phyloP scores from a whole-genome alignment of 805 yeast species.

The Lipomyces kockii region DNA sequence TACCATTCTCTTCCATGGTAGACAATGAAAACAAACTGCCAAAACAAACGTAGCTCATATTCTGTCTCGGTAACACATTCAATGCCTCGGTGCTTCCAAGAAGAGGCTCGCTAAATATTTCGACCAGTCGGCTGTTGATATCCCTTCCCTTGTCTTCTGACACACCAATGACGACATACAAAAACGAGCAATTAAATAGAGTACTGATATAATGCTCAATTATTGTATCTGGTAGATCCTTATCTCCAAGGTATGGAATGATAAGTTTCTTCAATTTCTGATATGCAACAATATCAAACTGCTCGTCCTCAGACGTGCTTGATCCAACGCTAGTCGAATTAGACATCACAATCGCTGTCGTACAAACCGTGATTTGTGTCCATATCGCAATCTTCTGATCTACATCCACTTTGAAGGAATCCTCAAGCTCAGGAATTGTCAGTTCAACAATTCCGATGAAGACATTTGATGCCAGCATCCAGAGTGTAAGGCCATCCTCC shows the following conservation, averaged over 20 bases:
- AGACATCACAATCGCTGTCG: conserved; percentile 36
- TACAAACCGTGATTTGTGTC: conserved; percentile 44
- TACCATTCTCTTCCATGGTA: conserved; percentile 35
- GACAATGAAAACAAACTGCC: conserved; percentile 55
- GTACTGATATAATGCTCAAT: conserved; percentile 53
- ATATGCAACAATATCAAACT: conserved; percentile 54
- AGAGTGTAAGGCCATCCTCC: conserved; percentile 23
- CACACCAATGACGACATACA: conserved; percentile 58
- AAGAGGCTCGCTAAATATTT: conserved; percentile 54
- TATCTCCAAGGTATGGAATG: conserved; percentile 49
- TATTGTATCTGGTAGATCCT: conserved; percentile 42
- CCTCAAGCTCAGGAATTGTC: conserved; percentile 46
- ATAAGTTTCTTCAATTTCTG: conserved; percentile 49
- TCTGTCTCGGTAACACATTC: conserved; percentile 50
- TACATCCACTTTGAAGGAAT: background rate
- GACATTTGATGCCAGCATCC: conserved; percentile 34
- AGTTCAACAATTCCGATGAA: conserved; percentile 35
- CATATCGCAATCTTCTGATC: conserved; percentile 37
- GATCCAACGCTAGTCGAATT: conserved; percentile 41
- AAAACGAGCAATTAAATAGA: conserved; percentile 61
- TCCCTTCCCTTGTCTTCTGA: conserved; percentile 41
- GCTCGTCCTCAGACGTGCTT: conserved; percentile 48
- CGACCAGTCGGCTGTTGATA: conserved; percentile 49
- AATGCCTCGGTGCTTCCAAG: conserved; percentile 68
- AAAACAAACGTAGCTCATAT: conserved; percentile 62